Percentiles rank a stretch among this genome's conserved stretches.
These are phyloP conservation scores for Leccinum boreale DNA, from an alignment of 768 basidiomycete genomes.

Conservation along the genomic window DNA sequence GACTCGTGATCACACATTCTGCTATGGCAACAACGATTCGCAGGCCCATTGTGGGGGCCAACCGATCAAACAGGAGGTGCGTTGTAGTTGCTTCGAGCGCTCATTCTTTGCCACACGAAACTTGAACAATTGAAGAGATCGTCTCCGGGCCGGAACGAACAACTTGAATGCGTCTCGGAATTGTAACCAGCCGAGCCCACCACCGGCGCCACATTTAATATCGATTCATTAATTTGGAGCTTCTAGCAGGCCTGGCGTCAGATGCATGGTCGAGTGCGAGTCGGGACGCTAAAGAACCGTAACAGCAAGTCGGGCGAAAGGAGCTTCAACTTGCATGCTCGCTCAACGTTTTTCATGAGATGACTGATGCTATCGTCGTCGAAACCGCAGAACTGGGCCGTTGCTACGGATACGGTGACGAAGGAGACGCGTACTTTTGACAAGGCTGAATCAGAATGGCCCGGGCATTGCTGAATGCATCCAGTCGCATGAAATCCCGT, in stretches of 20 bases:
- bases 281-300: background rate
- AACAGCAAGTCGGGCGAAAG: background rate
- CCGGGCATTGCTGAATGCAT: background rate
- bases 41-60: background rate
- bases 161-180: background rate
- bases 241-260: background rate
- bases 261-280: background rate
- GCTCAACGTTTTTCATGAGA: background rate
- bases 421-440: background rate
- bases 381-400: too few relatives aligned
- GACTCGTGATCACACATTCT: too few relatives aligned
- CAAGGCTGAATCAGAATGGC: background rate
- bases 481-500: background rate
- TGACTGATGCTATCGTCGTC: background rate
- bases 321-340: background rate
- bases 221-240: too few relatives aligned
- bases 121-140: background rate
- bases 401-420: too few relatives aligned
- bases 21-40: background rate
- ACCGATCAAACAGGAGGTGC: conserved; percentile 1
- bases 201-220: background rate
- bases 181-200: background rate
- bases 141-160: background rate
- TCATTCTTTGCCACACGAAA: background rate
- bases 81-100: background rate